These are phyloP conservation scores for Quercus cerris DNA, from an alignment of 306 rosid species.

Conservation along the genomic window DNA sequence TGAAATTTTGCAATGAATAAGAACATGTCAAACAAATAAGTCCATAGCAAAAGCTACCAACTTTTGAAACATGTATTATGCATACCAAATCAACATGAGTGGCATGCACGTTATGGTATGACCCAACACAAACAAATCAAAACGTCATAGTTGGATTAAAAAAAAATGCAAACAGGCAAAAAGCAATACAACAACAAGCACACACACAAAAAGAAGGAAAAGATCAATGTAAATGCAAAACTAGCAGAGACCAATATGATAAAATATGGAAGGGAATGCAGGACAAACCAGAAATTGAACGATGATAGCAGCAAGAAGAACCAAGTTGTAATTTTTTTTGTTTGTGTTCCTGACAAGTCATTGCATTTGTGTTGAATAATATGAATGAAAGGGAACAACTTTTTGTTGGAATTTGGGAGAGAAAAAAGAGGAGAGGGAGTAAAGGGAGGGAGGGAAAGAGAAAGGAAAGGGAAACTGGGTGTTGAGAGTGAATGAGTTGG, in stretches of 20 bases:
- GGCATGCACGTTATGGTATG: conserved; percentile 43
- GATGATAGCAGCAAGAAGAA: conserved; percentile 16
- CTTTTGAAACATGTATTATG: conserved; percentile 8
- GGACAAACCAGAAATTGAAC: conserved; percentile 43
- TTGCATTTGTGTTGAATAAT: neutral
- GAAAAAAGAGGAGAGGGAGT: conserved; percentile 13
- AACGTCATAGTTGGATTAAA: conserved; percentile 33
- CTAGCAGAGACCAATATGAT: neutral
- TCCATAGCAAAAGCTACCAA: neutral
- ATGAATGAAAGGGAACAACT: conserved; percentile 8
- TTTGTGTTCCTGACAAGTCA: conserved; percentile 18
- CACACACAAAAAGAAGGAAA: too few species aligned
- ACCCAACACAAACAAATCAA: conserved; percentile 13
- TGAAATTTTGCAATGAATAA: neutral
- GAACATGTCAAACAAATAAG: conserved; percentile 6
- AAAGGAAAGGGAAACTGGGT: conserved; percentile 38
- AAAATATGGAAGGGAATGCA: conserved; percentile 8
- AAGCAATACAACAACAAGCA: too few species aligned
- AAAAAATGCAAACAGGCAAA: too few species aligned
- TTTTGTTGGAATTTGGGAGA: conserved; percentile 17
- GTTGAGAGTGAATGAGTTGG: conserved; percentile 26
- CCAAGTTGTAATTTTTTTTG: conserved; percentile 1
- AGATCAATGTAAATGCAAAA: conserved; percentile 8
- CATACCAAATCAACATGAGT: conserved; percentile 16
- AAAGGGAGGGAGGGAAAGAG: conserved; percentile 3